phyloP scores from a whole-genome alignment of 1,139 yeast genomes.

The Zygosaccharomyces pseudobailii region DNA sequence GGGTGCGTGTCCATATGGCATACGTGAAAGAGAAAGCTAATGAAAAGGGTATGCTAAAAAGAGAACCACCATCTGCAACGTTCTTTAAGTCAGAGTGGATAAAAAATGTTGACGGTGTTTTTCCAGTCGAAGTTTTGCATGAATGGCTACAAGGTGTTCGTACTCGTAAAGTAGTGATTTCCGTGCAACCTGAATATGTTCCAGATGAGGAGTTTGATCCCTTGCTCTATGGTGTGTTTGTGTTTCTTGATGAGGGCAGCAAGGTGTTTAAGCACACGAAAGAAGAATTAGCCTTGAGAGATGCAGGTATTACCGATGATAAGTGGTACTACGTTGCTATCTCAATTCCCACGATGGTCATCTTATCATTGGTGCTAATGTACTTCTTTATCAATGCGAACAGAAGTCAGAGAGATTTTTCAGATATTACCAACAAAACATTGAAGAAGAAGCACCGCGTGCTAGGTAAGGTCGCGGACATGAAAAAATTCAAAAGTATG shows the following conservation, averaged over 20 bases:
- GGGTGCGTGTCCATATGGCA: conserved; percentile 64
- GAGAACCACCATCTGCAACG: conserved; percentile 43
- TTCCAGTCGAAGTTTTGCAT: conserved; percentile 52
- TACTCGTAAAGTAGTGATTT: conserved; percentile 45
- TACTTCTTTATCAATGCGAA: conserved; percentile 57
- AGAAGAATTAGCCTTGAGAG: conserved; percentile 48
- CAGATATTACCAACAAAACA: conserved; percentile 42
- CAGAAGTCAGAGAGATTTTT: conserved; percentile 44
- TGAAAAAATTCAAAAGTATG: conserved; percentile 26
- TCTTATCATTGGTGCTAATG: conserved; percentile 57
- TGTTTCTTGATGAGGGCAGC: conserved; percentile 53
- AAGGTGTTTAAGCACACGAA: conserved; percentile 57
- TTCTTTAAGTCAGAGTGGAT: conserved; percentile 73
- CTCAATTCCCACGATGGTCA: conserved; percentile 67
- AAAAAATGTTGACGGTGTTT: conserved; percentile 57
- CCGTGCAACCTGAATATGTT: conserved; percentile 68
- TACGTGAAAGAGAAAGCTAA: conserved; percentile 52
- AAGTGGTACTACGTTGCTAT: conserved; percentile 65
- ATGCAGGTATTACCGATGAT: conserved; percentile 56
- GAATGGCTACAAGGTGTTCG: conserved; percentile 57
- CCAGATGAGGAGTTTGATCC: conserved; percentile 62
- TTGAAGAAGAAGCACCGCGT: conserved; percentile 48
- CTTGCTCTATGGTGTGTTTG: conserved; percentile 47
- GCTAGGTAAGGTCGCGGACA: conserved; percentile 38
- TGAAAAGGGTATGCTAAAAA: conserved; percentile 54